Conservation (phyloP, 148 eudicot species). For the Nepenthes mirabilis region DNA sequence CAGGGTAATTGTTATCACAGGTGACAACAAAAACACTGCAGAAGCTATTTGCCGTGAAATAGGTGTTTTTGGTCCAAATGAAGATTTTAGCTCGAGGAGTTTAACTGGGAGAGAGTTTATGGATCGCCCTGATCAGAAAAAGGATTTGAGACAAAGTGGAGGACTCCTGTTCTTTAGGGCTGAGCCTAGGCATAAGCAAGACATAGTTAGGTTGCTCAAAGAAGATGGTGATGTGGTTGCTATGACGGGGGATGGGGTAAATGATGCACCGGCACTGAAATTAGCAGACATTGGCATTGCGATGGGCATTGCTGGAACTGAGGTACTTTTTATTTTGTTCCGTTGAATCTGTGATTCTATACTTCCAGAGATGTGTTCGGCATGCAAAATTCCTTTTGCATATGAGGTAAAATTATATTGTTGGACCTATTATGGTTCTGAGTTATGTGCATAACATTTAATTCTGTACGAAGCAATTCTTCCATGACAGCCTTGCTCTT, state of each 20-base stretch:
- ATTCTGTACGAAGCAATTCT: no score
- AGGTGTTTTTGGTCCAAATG: slow-evolving; percentile 32
- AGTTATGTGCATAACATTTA: no score
- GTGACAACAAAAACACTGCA: slow-evolving; percentile 41
- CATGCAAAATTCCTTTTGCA: no score
- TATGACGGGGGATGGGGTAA: slow-evolving; percentile 57
- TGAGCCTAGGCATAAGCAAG: slow-evolving; percentile 47
- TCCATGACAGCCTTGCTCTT: no score
- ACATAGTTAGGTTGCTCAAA: slow-evolving; percentile 43
- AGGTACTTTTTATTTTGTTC: slow-evolving; percentile 15
- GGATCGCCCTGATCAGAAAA: slow-evolving; percentile 21
- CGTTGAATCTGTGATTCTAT: no score
- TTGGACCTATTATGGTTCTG: no score
- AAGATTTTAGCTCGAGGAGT: slow-evolving; percentile 28
- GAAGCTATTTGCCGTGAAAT: slow-evolving; percentile 51
- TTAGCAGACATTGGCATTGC: slow-evolving; percentile 49
- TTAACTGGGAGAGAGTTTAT: slow-evolving; percentile 36
- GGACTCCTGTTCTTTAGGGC: slow-evolving; percentile 54
- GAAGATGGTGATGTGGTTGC: slow-evolving; percentile 50
- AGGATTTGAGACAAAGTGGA: slow-evolving; percentile 26
- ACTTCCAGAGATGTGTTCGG: no score
- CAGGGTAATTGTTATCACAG: slow-evolving; percentile 44
- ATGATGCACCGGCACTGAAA: slow-evolving; percentile 50
- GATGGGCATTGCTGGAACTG: slow-evolving; percentile 51
- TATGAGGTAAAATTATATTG: no score